Evolutionary conservation across 495 filamentous ascomycete genomes (phyloP).

Genomic region (Letharia lupina): DNA sequence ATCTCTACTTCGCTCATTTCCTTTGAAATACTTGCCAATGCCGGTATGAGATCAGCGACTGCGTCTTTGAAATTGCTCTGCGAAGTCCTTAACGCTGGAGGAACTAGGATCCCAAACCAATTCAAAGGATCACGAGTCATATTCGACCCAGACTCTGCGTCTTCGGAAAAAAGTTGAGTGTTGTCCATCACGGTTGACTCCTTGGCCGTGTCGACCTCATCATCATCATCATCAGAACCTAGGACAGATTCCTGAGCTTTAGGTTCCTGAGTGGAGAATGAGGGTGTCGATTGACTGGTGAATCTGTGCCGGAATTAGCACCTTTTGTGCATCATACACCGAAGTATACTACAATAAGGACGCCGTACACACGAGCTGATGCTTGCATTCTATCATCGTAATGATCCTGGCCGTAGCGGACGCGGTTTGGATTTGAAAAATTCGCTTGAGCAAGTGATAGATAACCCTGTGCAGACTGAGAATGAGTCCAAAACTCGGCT

Average conservation of each 20-base stretch:
- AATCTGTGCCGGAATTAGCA: conserved; percentile 8
- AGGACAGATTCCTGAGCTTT: neutral
- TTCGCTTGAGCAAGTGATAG: conserved; percentile 60
- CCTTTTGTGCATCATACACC: neutral
- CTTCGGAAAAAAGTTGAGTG: neutral
- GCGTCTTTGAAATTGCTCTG: conserved; percentile 44
- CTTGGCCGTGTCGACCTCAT: neutral
- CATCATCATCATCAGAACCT: neutral
- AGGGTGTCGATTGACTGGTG: neutral
- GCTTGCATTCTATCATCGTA: conserved; percentile 71
- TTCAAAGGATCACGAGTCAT: conserved; percentile 46
- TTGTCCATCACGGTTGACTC: neutral
- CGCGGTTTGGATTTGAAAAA: conserved; percentile 54
- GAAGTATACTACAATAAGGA: neutral
- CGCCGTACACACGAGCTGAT: conserved; percentile 33
- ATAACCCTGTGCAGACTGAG: conserved; percentile 34
- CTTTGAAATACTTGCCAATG: conserved; percentile 45
- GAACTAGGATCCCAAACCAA: conserved; percentile 64
- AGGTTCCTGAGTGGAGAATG: conserved; percentile 3
- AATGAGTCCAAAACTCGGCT: neutral
- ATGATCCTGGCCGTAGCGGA: conserved; percentile 56
- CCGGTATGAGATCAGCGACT: conserved; percentile 31
- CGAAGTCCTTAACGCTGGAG: conserved; percentile 50
- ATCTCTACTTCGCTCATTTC: conserved; percentile 62
- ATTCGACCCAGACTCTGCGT: neutral